Evolutionary conservation across 495 filamentous ascomycete genomes (phyloP).

Genomic region (Zalerion maritima): DNA sequence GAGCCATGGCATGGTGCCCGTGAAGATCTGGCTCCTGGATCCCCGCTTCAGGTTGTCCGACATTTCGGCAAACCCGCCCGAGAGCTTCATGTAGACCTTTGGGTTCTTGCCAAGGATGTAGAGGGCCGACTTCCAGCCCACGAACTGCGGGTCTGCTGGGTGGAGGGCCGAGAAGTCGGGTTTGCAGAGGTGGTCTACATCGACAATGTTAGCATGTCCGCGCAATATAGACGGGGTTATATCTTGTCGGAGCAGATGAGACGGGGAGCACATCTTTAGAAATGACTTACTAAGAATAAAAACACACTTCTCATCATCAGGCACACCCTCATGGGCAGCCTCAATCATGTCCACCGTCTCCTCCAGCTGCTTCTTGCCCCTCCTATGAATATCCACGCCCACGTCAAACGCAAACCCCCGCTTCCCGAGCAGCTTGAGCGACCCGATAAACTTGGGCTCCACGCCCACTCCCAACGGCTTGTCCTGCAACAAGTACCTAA

Average conservation of each 20-base stretch:
- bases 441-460: conserved; percentile 44
- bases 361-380: conserved; percentile 56
- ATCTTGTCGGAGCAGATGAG: background rate
- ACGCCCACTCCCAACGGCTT: conserved; percentile 50
- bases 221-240: background rate
- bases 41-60: conserved; percentile 24
- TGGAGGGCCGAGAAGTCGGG: conserved; percentile 47
- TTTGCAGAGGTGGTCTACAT: conserved; percentile 74
- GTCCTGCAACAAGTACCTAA: conserved; percentile 70
- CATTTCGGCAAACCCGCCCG: conserved; percentile 66
- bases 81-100: conserved; percentile 75
- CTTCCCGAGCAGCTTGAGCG: conserved; percentile 51
- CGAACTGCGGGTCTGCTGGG: conserved; percentile 41
- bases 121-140: conserved; percentile 40
- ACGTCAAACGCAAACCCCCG: conserved; percentile 60
- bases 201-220: conserved; percentile 4
- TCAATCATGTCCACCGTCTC: conserved; percentile 60
- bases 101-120: conserved; percentile 42
- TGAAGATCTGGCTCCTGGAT: conserved; percentile 31
- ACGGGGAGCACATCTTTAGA: conserved; percentile 4
- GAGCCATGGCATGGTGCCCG: conserved; percentile 45
- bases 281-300: conserved; percentile 53
- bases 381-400: conserved; percentile 57
- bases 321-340: conserved; percentile 41
- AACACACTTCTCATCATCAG: conserved; percentile 41